Conservation (phyloP, 768 basidiomycete species). For the Lentinus tigrinus region DNA sequence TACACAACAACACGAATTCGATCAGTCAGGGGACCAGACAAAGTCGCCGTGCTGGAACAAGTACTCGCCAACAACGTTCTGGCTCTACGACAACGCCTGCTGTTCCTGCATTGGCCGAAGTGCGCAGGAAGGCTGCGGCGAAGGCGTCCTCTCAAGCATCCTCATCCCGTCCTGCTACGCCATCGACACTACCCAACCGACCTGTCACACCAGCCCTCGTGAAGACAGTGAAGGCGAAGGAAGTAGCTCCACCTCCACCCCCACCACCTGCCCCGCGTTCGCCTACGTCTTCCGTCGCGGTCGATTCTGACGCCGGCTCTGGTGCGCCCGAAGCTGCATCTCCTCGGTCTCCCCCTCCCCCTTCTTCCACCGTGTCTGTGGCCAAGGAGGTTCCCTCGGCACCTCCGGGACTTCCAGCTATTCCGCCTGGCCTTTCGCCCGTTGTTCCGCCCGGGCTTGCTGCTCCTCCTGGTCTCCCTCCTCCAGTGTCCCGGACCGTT, state of each 20-base stretch:
- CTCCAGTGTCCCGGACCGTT: constrained; percentile 44
- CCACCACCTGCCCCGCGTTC: constrained; percentile 37
- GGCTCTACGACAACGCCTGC: constrained; percentile 29
- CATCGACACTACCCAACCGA: constrained; percentile 41
- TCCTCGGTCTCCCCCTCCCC: constrained; percentile 37
- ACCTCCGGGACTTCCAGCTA: constrained; percentile 51
- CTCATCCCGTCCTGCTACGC: constrained; percentile 59
- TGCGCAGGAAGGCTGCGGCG: constrained; percentile 34
- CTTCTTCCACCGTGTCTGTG: constrained; percentile 13
- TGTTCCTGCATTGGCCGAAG: constrained; percentile 13
- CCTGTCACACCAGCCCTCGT: constrained; percentile 45
- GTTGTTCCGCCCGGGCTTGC: constrained; percentile 57
- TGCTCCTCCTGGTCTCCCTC: constrained; percentile 49
- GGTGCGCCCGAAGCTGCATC: constrained; percentile 43
- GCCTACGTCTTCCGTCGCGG: constrained; percentile 47
- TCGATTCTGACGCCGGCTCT: constrained; percentile 50
- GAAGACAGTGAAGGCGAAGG: constrained; percentile 42
- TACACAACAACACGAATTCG: constrained; percentile 29
- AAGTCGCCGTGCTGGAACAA: constrained; percentile 23
- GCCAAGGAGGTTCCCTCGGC: constrained; percentile 36
- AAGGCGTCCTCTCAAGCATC: constrained; percentile 49
- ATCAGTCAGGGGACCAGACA: constrained; percentile 17
- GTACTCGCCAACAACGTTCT: constrained; percentile 49
- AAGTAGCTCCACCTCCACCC: constrained; percentile 26
- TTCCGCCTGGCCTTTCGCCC: constrained; percentile 56